Percentiles rank a stretch among this genome's conserved stretches.
Evolutionary conservation across 1,284 basidiomycete genomes (phyloP).

Genomic region (Anthracocystis setariae): DNA sequence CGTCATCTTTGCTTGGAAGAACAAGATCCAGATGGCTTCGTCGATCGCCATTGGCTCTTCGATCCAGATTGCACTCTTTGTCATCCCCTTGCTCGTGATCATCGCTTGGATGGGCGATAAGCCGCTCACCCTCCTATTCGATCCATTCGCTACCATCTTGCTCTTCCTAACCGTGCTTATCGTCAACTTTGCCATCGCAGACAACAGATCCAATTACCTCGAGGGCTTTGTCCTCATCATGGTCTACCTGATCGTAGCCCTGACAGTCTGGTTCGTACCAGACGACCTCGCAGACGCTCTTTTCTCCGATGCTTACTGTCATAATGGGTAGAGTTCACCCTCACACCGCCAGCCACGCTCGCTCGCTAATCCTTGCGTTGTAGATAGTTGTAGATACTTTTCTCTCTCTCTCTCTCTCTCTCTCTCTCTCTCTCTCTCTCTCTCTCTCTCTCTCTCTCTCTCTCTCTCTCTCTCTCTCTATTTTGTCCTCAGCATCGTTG

Average conservation of each 20-base stretch:
- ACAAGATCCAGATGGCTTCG: constrained; percentile 60
- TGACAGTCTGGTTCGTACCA: constrained; percentile 55
- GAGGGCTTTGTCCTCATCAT: constrained; percentile 59
- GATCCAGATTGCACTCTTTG: constrained; percentile 62
- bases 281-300: constrained; percentile 39
- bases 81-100: constrained; percentile 58
- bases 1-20: constrained; percentile 57
- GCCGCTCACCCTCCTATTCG: constrained; percentile 57
- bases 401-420: too few species aligned
- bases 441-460: too few species aligned
- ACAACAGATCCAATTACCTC: constrained; percentile 55
- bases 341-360: background rate
- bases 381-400: constrained; percentile 6
- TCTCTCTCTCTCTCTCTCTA: too few species aligned
- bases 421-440: too few species aligned
- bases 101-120: constrained; percentile 60
- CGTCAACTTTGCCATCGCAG: constrained; percentile 59
- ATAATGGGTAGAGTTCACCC: background rate
- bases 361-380: constrained; percentile 1
- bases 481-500: too few species aligned
- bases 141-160: constrained; percentile 59
- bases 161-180: constrained; percentile 56
- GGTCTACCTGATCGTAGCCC: constrained; percentile 53
- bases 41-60: constrained; percentile 59
- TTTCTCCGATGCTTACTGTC: constrained; percentile 36